Evolutionary conservation across 2,329 filamentous ascomycete species (phyloP).

Genomic region (Cryphonectria naterciae): DNA sequence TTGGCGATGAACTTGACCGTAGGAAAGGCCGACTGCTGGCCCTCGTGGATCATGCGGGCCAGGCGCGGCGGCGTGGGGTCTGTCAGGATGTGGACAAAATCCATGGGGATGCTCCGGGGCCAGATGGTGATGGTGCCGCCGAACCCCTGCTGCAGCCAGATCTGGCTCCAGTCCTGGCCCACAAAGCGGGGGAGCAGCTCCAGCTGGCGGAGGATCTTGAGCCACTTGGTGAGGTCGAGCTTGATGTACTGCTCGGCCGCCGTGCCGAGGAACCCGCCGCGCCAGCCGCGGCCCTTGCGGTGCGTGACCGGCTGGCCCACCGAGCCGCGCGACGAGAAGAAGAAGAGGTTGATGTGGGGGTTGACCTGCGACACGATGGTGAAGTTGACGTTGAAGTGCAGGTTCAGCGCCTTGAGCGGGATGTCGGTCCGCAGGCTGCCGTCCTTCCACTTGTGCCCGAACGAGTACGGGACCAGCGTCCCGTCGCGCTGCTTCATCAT

Average conservation of each 20-base stretch:
- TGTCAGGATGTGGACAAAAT: conserved; percentile 84
- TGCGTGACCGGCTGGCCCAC: conserved; percentile 95
- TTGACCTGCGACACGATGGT: conserved; percentile 89
- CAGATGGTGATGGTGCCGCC: conserved; percentile 95
- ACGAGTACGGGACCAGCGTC: conserved; percentile 83
- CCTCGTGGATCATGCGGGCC: conserved; percentile 86
- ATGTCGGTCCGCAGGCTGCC: conserved; percentile 94
- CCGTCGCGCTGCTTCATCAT: conserved; percentile 85
- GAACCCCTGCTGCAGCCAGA: conserved; percentile 89
- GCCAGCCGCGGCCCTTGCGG: conserved; percentile 90
- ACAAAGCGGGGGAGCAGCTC: conserved; percentile 88
- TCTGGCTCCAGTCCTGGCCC: conserved; percentile 94
- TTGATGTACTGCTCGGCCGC: conserved; percentile 95
- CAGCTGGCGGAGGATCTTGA: conserved; percentile 89
- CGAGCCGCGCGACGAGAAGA: conserved; percentile 91
- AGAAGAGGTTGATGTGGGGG: conserved; percentile 97
- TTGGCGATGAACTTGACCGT: conserved; percentile 92
- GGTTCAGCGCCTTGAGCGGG: conserved; percentile 88
- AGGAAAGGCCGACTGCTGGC: conserved; percentile 86
- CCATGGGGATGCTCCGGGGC: conserved; percentile 78
- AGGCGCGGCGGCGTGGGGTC: conserved; percentile 79
- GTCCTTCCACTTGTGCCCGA: conserved; percentile 99
- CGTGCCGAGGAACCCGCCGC: conserved; percentile 90
- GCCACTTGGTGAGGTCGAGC: conserved; percentile 95
- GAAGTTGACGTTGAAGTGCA: conserved; percentile 99